These are phyloP conservation scores for Paracoccidioides lutzii DNA, from an alignment of 2,329 filamentous ascomycete species.

Conservation along the genomic window DNA sequence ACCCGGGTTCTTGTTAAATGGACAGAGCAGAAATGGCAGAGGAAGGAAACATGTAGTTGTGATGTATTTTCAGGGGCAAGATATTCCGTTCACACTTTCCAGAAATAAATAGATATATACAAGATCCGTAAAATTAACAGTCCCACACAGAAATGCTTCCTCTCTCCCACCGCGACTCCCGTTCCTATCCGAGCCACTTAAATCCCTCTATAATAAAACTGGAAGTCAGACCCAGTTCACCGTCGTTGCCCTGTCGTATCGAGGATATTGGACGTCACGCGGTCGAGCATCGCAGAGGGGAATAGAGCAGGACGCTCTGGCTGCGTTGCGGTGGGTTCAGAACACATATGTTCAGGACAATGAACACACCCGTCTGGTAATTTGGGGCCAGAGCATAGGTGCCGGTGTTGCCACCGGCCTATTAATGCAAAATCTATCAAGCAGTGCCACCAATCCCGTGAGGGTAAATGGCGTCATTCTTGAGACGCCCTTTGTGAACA, in stretches of 20 bases:
- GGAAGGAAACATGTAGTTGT: constrained; percentile 24
- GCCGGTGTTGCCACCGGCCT: constrained; percentile 56
- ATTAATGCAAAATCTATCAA: constrained; percentile 33
- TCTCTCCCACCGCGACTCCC: constrained; percentile 37
- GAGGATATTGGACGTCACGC: constrained; percentile 66
- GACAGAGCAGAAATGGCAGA: background rate
- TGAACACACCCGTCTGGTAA: constrained; percentile 2
- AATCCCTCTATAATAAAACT: constrained; percentile 5
- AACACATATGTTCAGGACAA: constrained; percentile 21
- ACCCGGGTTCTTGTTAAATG: background rate
- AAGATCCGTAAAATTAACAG: background rate
- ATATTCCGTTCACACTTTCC: background rate
- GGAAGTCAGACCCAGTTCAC: constrained; percentile 10
- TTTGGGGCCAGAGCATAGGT: constrained; percentile 31
- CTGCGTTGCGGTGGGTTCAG: constrained; percentile 50
- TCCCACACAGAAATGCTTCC: constrained; percentile 23
- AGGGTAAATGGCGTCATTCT: constrained; percentile 45
- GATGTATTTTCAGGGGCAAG: constrained; percentile 39
- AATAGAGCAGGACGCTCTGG: constrained; percentile 54
- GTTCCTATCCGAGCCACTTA: constrained; percentile 34
- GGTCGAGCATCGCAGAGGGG: constrained; percentile 58
- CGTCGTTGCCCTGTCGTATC: constrained; percentile 43
- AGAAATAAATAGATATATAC: background rate
- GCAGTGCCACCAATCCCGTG: constrained; percentile 19
- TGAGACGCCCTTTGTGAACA: constrained; percentile 63